Base-by-base conservation (phyloP, 352 stramenopile genomes). In the Phytophthora macrochlamydospora region DNA sequence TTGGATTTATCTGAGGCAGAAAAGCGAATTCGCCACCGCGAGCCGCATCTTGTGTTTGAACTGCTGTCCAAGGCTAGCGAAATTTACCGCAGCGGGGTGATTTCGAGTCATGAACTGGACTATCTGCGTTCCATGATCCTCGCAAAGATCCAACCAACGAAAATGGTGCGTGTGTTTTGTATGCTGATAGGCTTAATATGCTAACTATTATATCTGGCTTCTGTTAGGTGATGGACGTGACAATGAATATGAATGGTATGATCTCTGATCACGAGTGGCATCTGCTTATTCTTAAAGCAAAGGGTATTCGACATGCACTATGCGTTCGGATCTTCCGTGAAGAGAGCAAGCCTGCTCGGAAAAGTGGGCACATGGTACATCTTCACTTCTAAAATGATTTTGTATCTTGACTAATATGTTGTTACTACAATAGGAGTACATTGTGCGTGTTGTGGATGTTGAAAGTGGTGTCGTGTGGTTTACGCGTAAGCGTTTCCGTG, bases 221-320 rank as follows among this genome's bases (percentile, higher is more conserved):
- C 7, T 13, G 12, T 33, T 31, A 93, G 85, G 69, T 95, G 35
- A 89, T 86, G 43, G 85, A 93, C 60, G 91, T 87, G 78, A 91
- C 85, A 0, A 91, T 92, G 74, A 90, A 87, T 38, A 93, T 91
- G 85, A 82, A 93, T 62, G 78, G 80, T 24, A 88, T 92, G 66
- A 95, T 95, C 46, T 91, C 87, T 4, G 85, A 95, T 46, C 87
- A 95, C 65, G 84, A 95, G 62, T 95, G 87, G 87, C 87, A 95
- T 60, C 72, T 87, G 46, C 70, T 94, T 18, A 85, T 95, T 37
- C 62, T 95, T 7, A 93, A 93, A 56, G 78, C 80, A 13, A 95
- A 94, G 78, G 85, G 87, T 90, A 91, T 95, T 76, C 87, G 87
- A 2, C 85, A 93, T 63, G 87, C 80, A 1, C 61, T 95, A 24